phyloP scores from a whole-genome alignment of 257 asterid species.

The Plantago major region DNA sequence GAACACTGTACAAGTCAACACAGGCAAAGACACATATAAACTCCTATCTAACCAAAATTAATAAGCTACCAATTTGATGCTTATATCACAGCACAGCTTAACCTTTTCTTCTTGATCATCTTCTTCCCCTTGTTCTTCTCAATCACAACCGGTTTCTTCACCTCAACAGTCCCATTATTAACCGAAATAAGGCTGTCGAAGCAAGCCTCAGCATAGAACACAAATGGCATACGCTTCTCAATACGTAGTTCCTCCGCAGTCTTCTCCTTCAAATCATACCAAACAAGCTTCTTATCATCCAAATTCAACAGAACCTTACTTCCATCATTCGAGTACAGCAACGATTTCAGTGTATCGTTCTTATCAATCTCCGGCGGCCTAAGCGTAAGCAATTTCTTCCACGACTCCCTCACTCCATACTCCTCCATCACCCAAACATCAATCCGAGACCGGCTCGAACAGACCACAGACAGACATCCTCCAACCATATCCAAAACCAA shows the following conservation, averaged over 20 bases:
- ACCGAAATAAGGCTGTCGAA: slow-evolving; percentile 43
- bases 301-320: slow-evolving; percentile 36
- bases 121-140: slow-evolving; percentile 20
- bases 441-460: slow-evolving; percentile 22
- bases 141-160: slow-evolving; percentile 22
- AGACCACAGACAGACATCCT: slow-evolving; percentile 38
- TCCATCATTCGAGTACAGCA: slow-evolving; percentile 39
- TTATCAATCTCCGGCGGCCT: slow-evolving; percentile 33
- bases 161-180: slow-evolving; percentile 13
- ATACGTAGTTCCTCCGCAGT: slow-evolving; percentile 28
- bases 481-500: slow-evolving; percentile 40
- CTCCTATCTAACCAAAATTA: slow-evolving; percentile 3
- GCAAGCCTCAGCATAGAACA: slow-evolving; percentile 43
- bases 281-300: slow-evolving; percentile 39
- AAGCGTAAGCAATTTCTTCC: slow-evolving; percentile 49
- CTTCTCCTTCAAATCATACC: slow-evolving; percentile 35
- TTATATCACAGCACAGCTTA: not conserved
- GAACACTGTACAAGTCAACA: slow-evolving; percentile 21
- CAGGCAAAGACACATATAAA: not conserved
- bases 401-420: slow-evolving; percentile 50
- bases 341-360: slow-evolving; percentile 25
- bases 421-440: slow-evolving; percentile 71
- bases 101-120: slow-evolving; percentile 30
- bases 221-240: slow-evolving; percentile 36
- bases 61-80: not conserved